Evolutionary conservation across 345 rosid genomes (phyloP).

Genomic region (Eucalyptus caleyi): DNA sequence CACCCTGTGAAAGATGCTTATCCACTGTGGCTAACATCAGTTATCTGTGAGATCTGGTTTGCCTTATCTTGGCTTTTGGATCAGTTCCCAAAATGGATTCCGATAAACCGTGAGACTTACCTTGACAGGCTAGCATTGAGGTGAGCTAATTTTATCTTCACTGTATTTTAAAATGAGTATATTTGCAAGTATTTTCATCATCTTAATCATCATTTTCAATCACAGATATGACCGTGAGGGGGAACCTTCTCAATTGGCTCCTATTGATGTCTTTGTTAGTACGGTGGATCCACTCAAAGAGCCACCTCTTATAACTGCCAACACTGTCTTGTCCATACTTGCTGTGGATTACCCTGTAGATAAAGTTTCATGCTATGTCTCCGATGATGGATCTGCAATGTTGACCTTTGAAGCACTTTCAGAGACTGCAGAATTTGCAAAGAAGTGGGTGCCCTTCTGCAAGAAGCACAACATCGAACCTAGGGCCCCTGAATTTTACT

Average conservation of each 20-base stretch:
- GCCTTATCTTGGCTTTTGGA: slow-evolving; percentile 94
- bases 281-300: slow-evolving; percentile 97
- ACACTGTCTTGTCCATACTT: slow-evolving; percentile 92
- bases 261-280: slow-evolving; percentile 91
- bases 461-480: slow-evolving; percentile 94
- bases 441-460: slow-evolving; percentile 99
- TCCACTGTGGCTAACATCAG: slow-evolving; percentile 82
- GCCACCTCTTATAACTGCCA: slow-evolving; percentile 91
- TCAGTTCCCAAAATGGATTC: slow-evolving; percentile 92
- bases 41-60: slow-evolving; percentile 97
- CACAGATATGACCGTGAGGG: slow-evolving; percentile 82
- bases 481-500: slow-evolving; percentile 92
- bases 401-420: slow-evolving; percentile 90
- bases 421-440: slow-evolving; percentile 94
- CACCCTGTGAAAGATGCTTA: slow-evolving; percentile 96
- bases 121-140: slow-evolving; percentile 87
- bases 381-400: slow-evolving; percentile 97
- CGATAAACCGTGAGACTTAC: slow-evolving; percentile 78
- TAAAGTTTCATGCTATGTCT: slow-evolving; percentile 94
- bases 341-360: slow-evolving; percentile 95
- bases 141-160: slow-evolving; percentile 16
- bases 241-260: slow-evolving; percentile 81
- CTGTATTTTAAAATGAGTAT: background rate
- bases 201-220: background rate
- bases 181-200: background rate